Base-by-base conservation (phyloP, 108 stramenopile species). In the Ochromonas danica region DNA sequence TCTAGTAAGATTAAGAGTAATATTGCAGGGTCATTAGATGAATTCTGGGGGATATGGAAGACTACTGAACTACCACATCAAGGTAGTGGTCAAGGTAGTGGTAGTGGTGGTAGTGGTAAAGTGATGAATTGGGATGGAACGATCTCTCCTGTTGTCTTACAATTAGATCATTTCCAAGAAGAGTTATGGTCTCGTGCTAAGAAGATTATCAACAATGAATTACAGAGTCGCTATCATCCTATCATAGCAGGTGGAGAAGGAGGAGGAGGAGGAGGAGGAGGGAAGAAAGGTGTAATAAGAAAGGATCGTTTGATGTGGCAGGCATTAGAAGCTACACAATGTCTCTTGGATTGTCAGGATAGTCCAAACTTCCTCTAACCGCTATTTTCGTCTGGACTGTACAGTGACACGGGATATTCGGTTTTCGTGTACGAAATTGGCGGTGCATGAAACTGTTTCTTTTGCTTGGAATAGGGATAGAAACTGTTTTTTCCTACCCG, bases 111-210 rank as follows among this genome's bases (percentile, higher is more conserved):
- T n/a, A 67, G 25, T 36, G 63, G 63, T 10, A 25, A 67, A 6
- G 63, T 67, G 25, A 67, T 28, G 6, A 36, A 6, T 14, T 10
- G 10, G 17, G 33, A 28, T 31, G 10, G 3, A 14, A 22, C 17
- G 3, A 28, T 36, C 35, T 67, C 63, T 6, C 63, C 63, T 28
- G 35, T 67, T 10, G 63, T 67, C 10, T 25, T 14, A 6, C 63
- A 67, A 36, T 28, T 36, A 28, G 63, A 67, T 36, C 63, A 67
- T 25, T 67, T 67, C 31, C 27, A 31, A 67, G 63, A 36, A 28
- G 63, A 67, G 31, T 36, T 67, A 28, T 6, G 6, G 10, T 3
- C 3, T 10, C 17, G 3, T 25, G 31, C 35, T 10, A 25, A 67
- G 3, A 10, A 28, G 31, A 67, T 35, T 6, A 10, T 67, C 17